These are phyloP conservation scores for Symbiotaphrina buchneri DNA, from an alignment of 495 filamentous ascomycete species.

Conservation along the genomic window DNA sequence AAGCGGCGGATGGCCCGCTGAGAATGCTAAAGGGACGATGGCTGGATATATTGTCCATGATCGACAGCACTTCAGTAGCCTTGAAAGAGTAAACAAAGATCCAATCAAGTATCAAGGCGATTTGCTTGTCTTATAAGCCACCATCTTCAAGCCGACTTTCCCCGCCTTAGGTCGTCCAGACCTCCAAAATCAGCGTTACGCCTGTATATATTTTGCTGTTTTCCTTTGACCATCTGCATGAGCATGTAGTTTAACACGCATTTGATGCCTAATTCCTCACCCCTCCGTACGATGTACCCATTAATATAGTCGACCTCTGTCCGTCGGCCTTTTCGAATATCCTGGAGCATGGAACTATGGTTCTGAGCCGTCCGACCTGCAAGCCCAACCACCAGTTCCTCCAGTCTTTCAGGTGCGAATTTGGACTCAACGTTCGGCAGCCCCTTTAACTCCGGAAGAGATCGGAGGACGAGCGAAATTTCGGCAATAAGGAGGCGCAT, in stretches of 20 bases:
- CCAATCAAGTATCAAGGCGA: too few species aligned
- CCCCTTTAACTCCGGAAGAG: conserved; percentile 41
- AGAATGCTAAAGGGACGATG: too few species aligned
- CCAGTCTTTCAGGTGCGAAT: conserved; percentile 31
- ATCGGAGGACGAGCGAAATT: conserved; percentile 35
- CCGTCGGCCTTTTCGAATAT: conserved; percentile 31
- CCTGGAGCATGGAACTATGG: conserved; percentile 62
- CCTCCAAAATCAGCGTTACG: conserved; percentile 15
- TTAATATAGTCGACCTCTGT: conserved; percentile 77
- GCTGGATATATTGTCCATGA: too few species aligned
- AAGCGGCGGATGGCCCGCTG: too few species aligned
- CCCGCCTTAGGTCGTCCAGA: too few species aligned
- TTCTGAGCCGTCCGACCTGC: conserved; percentile 41
- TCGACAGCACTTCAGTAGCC: too few species aligned
- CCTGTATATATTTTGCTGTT: conserved; percentile 17
- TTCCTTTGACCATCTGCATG: conserved; percentile 33
- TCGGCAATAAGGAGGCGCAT: conserved; percentile 43
- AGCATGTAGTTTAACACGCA: conserved; percentile 48
- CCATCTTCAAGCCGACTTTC: too few species aligned
- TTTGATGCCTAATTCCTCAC: conserved; percentile 39
- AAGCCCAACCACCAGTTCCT: conserved; percentile 28
- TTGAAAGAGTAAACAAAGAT: too few species aligned
- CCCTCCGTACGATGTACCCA: conserved; percentile 55
- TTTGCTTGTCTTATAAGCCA: too few species aligned
- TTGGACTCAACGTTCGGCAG: conserved; percentile 31